Evolutionary conservation across 164 flowering plant species (phyloP).

Genomic region (Warburgia ugandensis): DNA sequence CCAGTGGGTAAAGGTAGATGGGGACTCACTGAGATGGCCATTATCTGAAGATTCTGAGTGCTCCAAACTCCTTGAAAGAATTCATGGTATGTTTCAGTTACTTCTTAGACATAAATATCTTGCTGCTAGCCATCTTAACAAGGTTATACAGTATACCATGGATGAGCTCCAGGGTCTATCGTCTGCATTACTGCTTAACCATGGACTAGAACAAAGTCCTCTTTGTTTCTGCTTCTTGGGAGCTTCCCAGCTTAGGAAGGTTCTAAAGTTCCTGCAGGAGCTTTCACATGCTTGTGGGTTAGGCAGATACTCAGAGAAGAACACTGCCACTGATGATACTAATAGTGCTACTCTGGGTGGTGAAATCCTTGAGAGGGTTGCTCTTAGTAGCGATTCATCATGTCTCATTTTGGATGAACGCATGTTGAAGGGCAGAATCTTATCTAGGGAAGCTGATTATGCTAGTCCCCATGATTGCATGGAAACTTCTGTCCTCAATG

Average conservation of each 20-base stretch:
- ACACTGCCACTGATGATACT: slow-evolving; percentile 34
- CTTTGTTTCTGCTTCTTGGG: slow-evolving; percentile 84
- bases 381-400: slow-evolving; percentile 50
- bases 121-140: slow-evolving; percentile 66
- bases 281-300: slow-evolving; percentile 64
- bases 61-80: slow-evolving; percentile 63
- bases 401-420: slow-evolving; percentile 53
- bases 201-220: slow-evolving; percentile 68
- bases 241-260: slow-evolving; percentile 58
- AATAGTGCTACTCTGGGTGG: slow-evolving; percentile 14
- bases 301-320: slow-evolving; percentile 59
- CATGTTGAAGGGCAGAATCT: slow-evolving; percentile 27
- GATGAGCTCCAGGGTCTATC: slow-evolving; percentile 68
- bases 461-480: slow-evolving; percentile 12
- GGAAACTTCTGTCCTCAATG: slow-evolving; percentile 7
- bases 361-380: slow-evolving; percentile 50
- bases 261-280: slow-evolving; percentile 84
- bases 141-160: slow-evolving; percentile 68
- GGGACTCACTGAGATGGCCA: slow-evolving; percentile 52
- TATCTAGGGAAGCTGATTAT: slow-evolving; percentile 16
- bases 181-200: slow-evolving; percentile 51
- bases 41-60: slow-evolving; percentile 76
- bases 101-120: slow-evolving; percentile 70
- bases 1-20: slow-evolving; percentile 21
- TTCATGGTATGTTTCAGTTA: slow-evolving; percentile 51